A percentile compares a stretch with the other conserved stretches of the same genome.
Evolutionary conservation across 2,329 filamentous ascomycete species (phyloP).

Genomic region (Trichoderma guizhouense): DNA sequence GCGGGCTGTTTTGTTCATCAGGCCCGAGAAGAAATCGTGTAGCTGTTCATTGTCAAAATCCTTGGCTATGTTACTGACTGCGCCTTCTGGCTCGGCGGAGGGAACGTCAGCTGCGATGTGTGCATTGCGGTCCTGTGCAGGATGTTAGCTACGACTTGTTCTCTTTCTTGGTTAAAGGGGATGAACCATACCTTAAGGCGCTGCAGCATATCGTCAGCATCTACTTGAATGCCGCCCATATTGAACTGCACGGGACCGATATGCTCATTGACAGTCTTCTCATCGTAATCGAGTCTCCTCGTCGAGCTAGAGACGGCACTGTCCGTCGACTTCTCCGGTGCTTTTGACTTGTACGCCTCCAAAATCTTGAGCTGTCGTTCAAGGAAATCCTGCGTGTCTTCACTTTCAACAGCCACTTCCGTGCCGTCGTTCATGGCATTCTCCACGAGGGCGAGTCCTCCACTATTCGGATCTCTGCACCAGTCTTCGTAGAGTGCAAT

Average conservation of each 20-base stretch:
- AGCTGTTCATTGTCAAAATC: conserved; percentile 53
- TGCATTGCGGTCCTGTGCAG: conserved; percentile 53
- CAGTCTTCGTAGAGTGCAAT: conserved; percentile 75
- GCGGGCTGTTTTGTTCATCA: conserved; percentile 53
- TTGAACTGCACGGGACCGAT: conserved; percentile 97
- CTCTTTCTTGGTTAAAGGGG: not conserved
- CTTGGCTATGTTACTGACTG: conserved; percentile 42
- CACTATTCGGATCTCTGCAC: conserved; percentile 70
- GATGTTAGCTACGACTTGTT: not conserved
- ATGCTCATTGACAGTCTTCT: conserved; percentile 65
- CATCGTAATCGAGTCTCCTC: conserved; percentile 34
- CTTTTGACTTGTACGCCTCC: conserved; percentile 59
- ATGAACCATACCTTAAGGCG: conserved; percentile 65
- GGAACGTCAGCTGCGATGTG: conserved; percentile 46
- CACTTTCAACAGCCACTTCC: conserved; percentile 35
- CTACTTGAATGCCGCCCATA: conserved; percentile 94
- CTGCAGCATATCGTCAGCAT: conserved; percentile 90
- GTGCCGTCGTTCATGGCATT: conserved; percentile 38
- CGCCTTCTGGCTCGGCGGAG: conserved; percentile 36
- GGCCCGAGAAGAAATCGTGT: conserved; percentile 56
- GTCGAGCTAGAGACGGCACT: conserved; percentile 24
- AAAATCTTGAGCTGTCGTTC: conserved; percentile 70
- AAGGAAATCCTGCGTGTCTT: conserved; percentile 76
- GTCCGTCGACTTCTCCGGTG: conserved; percentile 42
- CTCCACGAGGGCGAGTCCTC: conserved; percentile 45